A percentile compares a stretch with the other conserved stretches of the same genome.
Evolutionary conservation across 441 rosid species (phyloP).

Genomic region (Brassica hybrid): DNA sequence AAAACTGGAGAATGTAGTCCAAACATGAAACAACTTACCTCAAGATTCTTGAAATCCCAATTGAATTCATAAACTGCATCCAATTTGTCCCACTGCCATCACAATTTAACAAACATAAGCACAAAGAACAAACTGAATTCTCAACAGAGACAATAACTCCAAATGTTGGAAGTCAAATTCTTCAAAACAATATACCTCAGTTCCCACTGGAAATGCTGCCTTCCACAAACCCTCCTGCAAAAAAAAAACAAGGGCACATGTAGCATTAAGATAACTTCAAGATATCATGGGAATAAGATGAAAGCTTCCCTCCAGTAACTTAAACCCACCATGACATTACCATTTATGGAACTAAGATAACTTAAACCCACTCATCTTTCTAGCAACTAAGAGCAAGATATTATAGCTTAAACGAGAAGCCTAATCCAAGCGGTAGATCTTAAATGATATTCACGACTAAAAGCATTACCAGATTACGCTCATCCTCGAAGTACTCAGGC

Average conservation of each 20-base stretch:
- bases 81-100: slow-evolving; percentile 90
- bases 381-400: too few species aligned
- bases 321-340: background rate
- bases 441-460: background rate
- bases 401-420: background rate
- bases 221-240: slow-evolving; percentile 95
- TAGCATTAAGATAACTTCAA: background rate
- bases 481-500: too few species aligned
- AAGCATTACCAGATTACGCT: too few species aligned
- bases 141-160: background rate
- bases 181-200: slow-evolving; percentile 71
- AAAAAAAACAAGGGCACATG: slow-evolving; percentile 16
- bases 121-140: background rate
- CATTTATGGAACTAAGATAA: background rate
- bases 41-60: slow-evolving; percentile 89
- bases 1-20: slow-evolving; percentile 15
- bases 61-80: slow-evolving; percentile 73
- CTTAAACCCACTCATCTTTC: too few species aligned
- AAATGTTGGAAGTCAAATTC: slow-evolving; percentile 24
- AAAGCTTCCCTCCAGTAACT: too few species aligned
- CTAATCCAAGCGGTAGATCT: background rate
- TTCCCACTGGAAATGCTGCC: slow-evolving; percentile 90
- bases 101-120: slow-evolving; percentile 33
- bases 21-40: slow-evolving; percentile 57
- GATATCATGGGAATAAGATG: background rate